These are phyloP conservation scores for Amorphotheca resinae DNA, from an alignment of 495 filamentous ascomycete genomes.

Conservation along the genomic window DNA sequence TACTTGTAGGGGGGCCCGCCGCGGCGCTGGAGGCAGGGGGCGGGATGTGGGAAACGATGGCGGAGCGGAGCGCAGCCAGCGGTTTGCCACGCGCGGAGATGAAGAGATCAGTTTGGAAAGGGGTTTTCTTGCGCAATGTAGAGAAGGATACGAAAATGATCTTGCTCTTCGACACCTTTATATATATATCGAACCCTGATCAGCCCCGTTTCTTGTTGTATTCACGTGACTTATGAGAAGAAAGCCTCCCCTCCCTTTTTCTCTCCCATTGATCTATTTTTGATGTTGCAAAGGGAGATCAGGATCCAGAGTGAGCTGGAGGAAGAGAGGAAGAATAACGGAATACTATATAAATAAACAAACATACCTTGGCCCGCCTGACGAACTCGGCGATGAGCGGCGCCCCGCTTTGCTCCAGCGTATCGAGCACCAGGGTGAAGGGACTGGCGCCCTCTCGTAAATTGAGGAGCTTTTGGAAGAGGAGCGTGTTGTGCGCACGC, in stretches of 20 bases:
- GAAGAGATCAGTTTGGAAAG: slow-evolving; percentile 45
- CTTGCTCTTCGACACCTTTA: slow-evolving; percentile 37
- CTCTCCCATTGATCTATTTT: no score
- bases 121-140: slow-evolving; percentile 39
- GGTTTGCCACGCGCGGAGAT: slow-evolving; percentile 49
- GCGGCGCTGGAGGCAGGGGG: no score
- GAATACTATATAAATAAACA: no score
- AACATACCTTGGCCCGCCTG: slow-evolving; percentile 56
- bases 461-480: slow-evolving; percentile 74
- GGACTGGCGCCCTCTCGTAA: slow-evolving; percentile 70
- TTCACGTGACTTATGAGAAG: neutral
- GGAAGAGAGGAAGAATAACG: neutral
- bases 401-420: slow-evolving; percentile 65
- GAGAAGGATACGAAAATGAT: slow-evolving; percentile 70
- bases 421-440: slow-evolving; percentile 76
- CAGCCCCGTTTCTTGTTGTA: neutral
- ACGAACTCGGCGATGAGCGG: slow-evolving; percentile 65
- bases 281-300: no score
- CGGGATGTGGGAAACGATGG: slow-evolving; percentile 45
- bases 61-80: slow-evolving; percentile 34
- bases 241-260: no score
- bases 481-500: slow-evolving; percentile 72
- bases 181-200: no score
- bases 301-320: no score
- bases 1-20: no score